Evolutionary conservation across 1,284 basidiomycete species (phyloP).

Genomic region (Sporisorium graminicola): DNA sequence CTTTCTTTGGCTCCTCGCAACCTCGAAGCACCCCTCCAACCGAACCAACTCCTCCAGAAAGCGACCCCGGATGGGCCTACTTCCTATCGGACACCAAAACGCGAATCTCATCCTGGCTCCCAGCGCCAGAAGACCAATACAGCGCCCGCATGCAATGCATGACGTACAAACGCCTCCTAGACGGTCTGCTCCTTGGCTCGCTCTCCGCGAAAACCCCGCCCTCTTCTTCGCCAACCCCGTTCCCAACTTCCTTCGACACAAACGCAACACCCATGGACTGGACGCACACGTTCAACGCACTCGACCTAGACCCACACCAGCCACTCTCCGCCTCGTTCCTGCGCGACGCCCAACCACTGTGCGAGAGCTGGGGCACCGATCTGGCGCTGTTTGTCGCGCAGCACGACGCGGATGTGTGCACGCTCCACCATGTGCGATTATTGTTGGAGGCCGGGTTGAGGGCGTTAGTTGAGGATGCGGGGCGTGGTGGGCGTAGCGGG

Average conservation of each 20-base stretch:
- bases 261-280: slow-evolving; percentile 45
- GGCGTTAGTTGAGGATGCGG: slow-evolving; percentile 21
- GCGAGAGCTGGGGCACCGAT: slow-evolving; percentile 37
- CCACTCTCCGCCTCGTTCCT: slow-evolving; percentile 42
- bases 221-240: neutral
- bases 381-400: slow-evolving; percentile 12
- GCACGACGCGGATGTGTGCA: slow-evolving; percentile 32
- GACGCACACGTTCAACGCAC: slow-evolving; percentile 12
- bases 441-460: slow-evolving; percentile 35
- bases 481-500: neutral
- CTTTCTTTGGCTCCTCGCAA: slow-evolving; percentile 29
- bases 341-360: slow-evolving; percentile 39
- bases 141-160: slow-evolving; percentile 62
- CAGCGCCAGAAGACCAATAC: slow-evolving; percentile 47
- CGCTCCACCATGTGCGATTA: slow-evolving; percentile 29
- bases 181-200: slow-evolving; percentile 42
- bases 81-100: slow-evolving; percentile 65
- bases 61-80: slow-evolving; percentile 25
- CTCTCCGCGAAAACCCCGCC: no score
- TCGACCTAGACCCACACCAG: slow-evolving; percentile 33
- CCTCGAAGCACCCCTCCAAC: neutral
- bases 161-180: slow-evolving; percentile 63
- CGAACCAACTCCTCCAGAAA: neutral
- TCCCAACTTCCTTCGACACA: slow-evolving; percentile 18
- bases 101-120: slow-evolving; percentile 45